Percentiles rank a stretch among this genome's conserved stretches.
These are phyloP conservation scores for Huntiella decipiens DNA, from an alignment of 2,329 filamentous ascomycete genomes.

Conservation along the genomic window DNA sequence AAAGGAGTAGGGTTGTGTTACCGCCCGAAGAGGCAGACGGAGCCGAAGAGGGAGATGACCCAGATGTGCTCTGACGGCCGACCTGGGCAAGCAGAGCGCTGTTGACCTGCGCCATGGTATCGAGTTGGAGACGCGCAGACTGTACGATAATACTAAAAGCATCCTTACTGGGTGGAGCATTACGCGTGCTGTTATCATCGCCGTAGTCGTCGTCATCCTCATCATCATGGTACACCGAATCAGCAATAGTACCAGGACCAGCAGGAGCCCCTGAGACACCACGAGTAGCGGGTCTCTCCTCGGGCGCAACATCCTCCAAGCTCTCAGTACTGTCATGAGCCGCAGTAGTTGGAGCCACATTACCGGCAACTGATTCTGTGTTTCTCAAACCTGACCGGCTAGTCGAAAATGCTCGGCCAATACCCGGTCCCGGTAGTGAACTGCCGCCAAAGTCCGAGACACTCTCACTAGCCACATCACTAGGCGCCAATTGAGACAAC, in stretches of 20 bases:
- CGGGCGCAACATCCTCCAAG: conserved; percentile 31
- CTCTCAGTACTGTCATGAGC: conserved; percentile 27
- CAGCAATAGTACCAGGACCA: conserved; percentile 9
- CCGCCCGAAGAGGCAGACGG: conserved; percentile 28
- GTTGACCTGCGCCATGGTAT: conserved; percentile 73
- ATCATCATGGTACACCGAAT: conserved; percentile 26
- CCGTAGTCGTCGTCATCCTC: conserved; percentile 66
- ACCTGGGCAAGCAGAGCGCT: conserved; percentile 57
- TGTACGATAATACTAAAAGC: conserved; percentile 95
- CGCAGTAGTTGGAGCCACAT: conserved; percentile 22
- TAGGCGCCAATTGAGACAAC: conserved; percentile 26
- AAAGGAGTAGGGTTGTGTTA: conserved; percentile 28
- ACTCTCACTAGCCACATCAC: conserved; percentile 33
- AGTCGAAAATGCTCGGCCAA: conserved; percentile 15
- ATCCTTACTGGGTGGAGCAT: conserved; percentile 65
- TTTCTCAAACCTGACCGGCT: conserved; percentile 4
- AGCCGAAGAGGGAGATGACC: neutral
- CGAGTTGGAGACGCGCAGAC: conserved; percentile 79
- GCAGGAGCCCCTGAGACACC: conserved; percentile 14
- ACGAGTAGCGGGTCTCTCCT: conserved; percentile 23
- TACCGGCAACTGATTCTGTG: conserved; percentile 13
- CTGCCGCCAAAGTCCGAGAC: conserved; percentile 21
- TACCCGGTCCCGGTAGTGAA: conserved; percentile 4
- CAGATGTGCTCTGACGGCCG: conserved; percentile 1
- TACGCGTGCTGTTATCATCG: conserved; percentile 53